A percentile compares a stretch with the other conserved stretches of the same genome.
Evolutionary conservation across 2,329 filamentous ascomycete species (phyloP).

Genomic region (Cordyceps tenuipes): DNA sequence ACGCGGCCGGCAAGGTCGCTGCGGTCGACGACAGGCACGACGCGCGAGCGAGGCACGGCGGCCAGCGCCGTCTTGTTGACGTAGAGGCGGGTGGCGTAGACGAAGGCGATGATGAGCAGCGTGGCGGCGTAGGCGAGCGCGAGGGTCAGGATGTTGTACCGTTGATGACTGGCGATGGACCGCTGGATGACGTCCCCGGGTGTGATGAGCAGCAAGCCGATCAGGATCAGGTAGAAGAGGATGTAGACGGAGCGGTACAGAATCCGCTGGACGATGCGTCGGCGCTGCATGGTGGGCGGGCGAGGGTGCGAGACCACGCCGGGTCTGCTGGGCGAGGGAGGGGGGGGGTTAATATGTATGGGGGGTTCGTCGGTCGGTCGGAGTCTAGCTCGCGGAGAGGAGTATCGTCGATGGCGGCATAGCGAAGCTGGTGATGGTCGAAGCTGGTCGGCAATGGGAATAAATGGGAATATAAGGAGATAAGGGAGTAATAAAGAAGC

Average conservation of each 20-base stretch:
- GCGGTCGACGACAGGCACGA: conserved; percentile 74
- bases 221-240: conserved; percentile 63
- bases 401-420: not conserved
- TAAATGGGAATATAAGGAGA: not conserved
- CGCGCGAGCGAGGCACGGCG: conserved; percentile 75
- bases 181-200: conserved; percentile 76
- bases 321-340: no score
- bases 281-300: conserved; percentile 23
- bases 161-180: conserved; percentile 55
- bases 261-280: conserved; percentile 40
- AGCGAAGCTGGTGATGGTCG: not conserved
- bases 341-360: not conserved
- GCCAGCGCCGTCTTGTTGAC: conserved; percentile 72
- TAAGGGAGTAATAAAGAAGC: not conserved
- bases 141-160: conserved; percentile 78
- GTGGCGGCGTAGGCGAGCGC: conserved; percentile 68
- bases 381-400: not conserved
- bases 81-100: conserved; percentile 80
- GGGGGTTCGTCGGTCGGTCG: not conserved
- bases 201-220: conserved; percentile 67
- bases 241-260: conserved; percentile 75
- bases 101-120: conserved; percentile 58
- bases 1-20: conserved; percentile 72
- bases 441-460: not conserved
- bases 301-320: no score